Conservation (phyloP, 1,139 yeast genomes). For the Arxiozyma telluris region DNA sequence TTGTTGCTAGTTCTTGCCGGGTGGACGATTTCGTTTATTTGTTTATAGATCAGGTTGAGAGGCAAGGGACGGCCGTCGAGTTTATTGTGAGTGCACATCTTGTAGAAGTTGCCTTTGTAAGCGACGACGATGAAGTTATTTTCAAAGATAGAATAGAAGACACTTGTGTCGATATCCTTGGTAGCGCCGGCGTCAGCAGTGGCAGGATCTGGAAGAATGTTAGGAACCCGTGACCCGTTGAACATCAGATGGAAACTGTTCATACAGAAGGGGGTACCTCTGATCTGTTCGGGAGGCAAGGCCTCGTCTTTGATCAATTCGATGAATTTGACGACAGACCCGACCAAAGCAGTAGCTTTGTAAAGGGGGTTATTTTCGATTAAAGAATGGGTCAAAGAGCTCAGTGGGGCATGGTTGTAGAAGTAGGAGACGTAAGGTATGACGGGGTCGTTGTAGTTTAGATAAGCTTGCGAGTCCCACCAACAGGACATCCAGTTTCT, state of each 20-base stretch:
- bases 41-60: conserved; percentile 56
- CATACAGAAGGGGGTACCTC: conserved; percentile 83
- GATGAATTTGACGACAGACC: conserved; percentile 49
- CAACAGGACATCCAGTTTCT: conserved; percentile 88
- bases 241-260: conserved; percentile 88
- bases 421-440: conserved; percentile 91
- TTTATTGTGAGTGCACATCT: conserved; percentile 56
- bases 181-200: not conserved
- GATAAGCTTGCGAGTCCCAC: conserved; percentile 93
- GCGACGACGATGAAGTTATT: conserved; percentile 68
- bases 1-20: not conserved
- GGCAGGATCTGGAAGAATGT: conserved; percentile 19
- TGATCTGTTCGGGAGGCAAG: conserved; percentile 68
- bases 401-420: conserved; percentile 67
- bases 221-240: conserved; percentile 76
- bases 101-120: conserved; percentile 74
- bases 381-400: conserved; percentile 34
- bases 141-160: conserved; percentile 40
- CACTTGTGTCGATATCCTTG: conserved; percentile 41
- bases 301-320: conserved; percentile 49
- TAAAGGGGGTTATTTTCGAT: conserved; percentile 63
- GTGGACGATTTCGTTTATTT: conserved; percentile 46
- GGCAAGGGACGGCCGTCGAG: conserved; percentile 45
- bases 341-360: conserved; percentile 61
- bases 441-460: conserved; percentile 86